Evolutionary conservation across 495 filamentous ascomycete genomes (phyloP).

Genomic region (Tuber magnatum): DNA sequence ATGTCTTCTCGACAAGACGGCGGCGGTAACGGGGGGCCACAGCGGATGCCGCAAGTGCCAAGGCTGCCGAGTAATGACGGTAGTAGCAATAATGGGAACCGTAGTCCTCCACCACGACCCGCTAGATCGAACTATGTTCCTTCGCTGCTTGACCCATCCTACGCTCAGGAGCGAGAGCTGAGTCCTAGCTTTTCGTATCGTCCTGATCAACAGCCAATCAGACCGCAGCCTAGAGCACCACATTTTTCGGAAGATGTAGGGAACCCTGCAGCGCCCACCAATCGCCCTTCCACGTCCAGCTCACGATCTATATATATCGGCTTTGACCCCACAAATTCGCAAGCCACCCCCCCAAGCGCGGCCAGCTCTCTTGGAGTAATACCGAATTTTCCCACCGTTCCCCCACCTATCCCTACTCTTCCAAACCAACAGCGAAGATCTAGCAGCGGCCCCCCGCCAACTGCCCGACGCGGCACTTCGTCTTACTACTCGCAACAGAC

Average conservation of each 20-base stretch:
- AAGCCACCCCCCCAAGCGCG: constrained; percentile 8
- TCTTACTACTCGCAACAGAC: constrained; percentile 61
- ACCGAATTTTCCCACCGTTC: constrained; percentile 55
- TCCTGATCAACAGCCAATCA: constrained; percentile 30
- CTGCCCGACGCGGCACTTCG: constrained; percentile 59
- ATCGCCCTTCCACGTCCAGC: constrained; percentile 31
- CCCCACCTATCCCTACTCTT: constrained; percentile 41
- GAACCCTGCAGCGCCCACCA: constrained; percentile 18
- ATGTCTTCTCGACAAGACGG: constrained; percentile 29
- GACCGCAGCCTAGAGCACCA: constrained; percentile 21
- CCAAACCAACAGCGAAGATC: constrained; percentile 51
- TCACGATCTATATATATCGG: constrained; percentile 40
- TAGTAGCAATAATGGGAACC: constrained; percentile 40
- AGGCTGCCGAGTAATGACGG: constrained; percentile 26
- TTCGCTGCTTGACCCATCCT: constrained; percentile 26
- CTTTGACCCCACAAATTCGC: constrained; percentile 32
- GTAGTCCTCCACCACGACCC: constrained; percentile 39
- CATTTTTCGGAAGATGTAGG: constrained; percentile 27
- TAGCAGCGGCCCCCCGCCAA: constrained; percentile 49
- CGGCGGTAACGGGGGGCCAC: constrained; percentile 11
- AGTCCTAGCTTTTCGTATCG: constrained; percentile 29
- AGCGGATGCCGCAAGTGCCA: constrained; percentile 22
- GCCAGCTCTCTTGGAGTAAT: constrained; percentile 51
- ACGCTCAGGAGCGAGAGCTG: constrained; percentile 29
- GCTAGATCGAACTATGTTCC: constrained; percentile 32